Conservation (phyloP, 2,329 filamentous ascomycete species). For the Venturia pyrina region DNA sequence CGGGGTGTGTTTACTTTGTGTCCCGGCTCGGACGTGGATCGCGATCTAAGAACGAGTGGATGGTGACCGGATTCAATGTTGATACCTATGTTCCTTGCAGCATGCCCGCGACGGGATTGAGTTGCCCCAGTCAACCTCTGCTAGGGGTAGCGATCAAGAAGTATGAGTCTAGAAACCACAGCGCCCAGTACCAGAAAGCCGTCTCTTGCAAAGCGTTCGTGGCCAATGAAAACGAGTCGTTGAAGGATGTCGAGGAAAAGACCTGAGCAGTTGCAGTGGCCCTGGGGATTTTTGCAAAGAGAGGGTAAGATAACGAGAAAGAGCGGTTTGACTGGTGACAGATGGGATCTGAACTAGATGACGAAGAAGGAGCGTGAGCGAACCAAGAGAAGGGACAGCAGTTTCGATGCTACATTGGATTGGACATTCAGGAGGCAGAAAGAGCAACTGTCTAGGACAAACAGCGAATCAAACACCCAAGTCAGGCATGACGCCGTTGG, state of each 20-base stretch:
- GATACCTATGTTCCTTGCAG: neutral
- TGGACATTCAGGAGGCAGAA: neutral
- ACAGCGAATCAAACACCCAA: neutral
- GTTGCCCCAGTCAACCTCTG: neutral
- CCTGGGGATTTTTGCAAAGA: neutral
- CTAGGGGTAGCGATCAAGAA: neutral
- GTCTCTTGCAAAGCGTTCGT: neutral
- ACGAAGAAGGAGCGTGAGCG: neutral
- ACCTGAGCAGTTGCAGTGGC: too few relatives aligned
- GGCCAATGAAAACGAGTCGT: neutral
- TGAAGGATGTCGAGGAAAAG: neutral
- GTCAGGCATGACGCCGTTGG: neutral
- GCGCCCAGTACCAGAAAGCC: neutral
- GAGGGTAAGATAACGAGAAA: neutral
- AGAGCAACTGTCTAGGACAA: neutral
- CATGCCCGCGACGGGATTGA: neutral
- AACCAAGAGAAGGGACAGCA: neutral
- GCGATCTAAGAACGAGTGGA: conserved; percentile 1
- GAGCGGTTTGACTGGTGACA: neutral
- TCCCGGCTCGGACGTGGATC: conserved; percentile 2
- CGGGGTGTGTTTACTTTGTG: neutral
- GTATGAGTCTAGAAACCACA: neutral
- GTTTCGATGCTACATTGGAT: conserved; percentile 1
- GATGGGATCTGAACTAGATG: neutral
- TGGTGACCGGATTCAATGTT: neutral